phyloP scores from a whole-genome alignment of 805 yeast species.

The Spathaspora hagerdaliae region DNA sequence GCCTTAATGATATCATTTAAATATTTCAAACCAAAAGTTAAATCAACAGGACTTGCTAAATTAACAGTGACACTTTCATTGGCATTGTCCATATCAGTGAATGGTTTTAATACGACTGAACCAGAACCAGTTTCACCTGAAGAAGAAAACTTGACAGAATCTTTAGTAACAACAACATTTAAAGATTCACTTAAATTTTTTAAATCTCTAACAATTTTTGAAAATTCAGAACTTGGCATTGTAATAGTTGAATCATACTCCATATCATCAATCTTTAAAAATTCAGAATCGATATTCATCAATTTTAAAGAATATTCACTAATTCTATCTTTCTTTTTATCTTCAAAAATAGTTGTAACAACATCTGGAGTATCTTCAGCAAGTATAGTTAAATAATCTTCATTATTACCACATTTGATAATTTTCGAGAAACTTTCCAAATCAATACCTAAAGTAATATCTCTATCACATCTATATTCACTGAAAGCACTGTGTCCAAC shows the following conservation, averaged over 20 bases:
- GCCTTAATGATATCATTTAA: constrained; percentile 90
- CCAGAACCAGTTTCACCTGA: constrained; percentile 94
- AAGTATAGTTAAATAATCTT: constrained; percentile 80
- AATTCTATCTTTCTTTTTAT: constrained; percentile 82
- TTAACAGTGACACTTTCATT: constrained; percentile 72
- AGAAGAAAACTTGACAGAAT: constrained; percentile 81
- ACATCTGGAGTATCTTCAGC: constrained; percentile 87
- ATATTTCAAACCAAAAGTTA: constrained; percentile 89
- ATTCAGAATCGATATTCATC: constrained; percentile 96
- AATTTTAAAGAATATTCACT: constrained; percentile 88
- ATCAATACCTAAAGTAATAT: constrained; percentile 87
- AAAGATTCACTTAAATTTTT: constrained; percentile 83
- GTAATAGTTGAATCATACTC: constrained; percentile 82
- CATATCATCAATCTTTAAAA: constrained; percentile 89
- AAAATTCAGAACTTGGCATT: constrained; percentile 85
- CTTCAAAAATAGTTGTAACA: constrained; percentile 82
- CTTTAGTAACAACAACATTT: constrained; percentile 83
- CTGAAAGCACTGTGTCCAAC: constrained; percentile 86
- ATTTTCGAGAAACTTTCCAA: constrained; percentile 83
- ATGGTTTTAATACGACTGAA: constrained; percentile 79
- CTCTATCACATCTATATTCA: constrained; percentile 93
- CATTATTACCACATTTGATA: constrained; percentile 85
- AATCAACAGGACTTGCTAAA: constrained; percentile 80
- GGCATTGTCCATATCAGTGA: constrained; percentile 74
- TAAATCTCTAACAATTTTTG: constrained; percentile 86